Evolutionary conservation across 352 stramenopile genomes (phyloP), one percentile per base, ranked within the genome.

Genomic region (Phytopythium ostracodes): DNA sequence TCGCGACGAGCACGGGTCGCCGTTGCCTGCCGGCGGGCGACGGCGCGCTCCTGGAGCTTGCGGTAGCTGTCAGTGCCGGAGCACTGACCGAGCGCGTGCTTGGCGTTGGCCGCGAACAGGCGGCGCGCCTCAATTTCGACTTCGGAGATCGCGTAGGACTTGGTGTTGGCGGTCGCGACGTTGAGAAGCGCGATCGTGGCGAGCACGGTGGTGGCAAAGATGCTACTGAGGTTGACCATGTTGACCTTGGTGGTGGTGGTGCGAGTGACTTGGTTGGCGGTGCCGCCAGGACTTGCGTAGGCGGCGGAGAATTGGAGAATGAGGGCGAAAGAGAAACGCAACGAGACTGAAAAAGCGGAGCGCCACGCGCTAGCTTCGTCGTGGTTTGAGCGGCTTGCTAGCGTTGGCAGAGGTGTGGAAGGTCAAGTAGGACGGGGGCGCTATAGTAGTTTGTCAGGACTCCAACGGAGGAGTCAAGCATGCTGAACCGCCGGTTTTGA

Each of bases 1-100:
- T 73, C 54, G 20, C 27, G 56, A 44, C 63, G 63, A 12, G 69
- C 46, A 18, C 52, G 64, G 20, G 71, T 55, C 17, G 66, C 40
- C 12, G 51, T 44, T 3, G 63, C 27, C 24, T 60, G 51, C 20
- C 67, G 67, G n/a, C 63, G 56, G 11, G 44, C 52, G 15, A 64
- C 47, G 24, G 67, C 64, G 22, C 60, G 67, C 33, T 70, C 56
- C 14, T 70, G 59, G n/a, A 73, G 56, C 25, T 59, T 63, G 36
- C 67, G 63, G 58, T 60, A 63, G 51, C 58, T 27, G 25, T 63
- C 56, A 22, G 63, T 60, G 33, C 64, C 63, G 35, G 60, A 46
- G 46, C 67, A 73, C 12, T 70, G 55, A 44, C 56, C 60, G 29
- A 70, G 63, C 4, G 63, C 59, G 20, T 63, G 51, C 36, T 67